Evolutionary conservation across 352 stramenopile genomes (phyloP), one percentile per base, ranked within the genome.

Genomic region (Phytopythium vexans): DNA sequence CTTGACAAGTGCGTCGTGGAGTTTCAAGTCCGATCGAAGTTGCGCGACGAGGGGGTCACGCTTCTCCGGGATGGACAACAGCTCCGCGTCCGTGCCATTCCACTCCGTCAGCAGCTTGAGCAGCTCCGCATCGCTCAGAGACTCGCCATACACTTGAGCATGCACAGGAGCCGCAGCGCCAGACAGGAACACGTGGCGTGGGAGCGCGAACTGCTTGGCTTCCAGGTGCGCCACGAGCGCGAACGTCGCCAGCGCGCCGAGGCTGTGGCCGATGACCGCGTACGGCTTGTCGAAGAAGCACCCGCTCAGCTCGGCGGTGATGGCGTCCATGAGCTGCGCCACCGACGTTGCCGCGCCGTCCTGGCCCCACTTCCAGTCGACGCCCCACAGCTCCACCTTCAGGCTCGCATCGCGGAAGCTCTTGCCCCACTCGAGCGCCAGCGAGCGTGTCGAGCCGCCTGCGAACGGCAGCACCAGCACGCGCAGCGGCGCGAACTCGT

Each of bases 281-380:
- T 84, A 91, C 0, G 70, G 77, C 58, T 91, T 91, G 58, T 84
- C 76, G 50, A 91, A 89, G 63, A 91, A 91, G 39, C 68, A 66
- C 45, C 56, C 58, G 49, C 49, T 62, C 15, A 89, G 62, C 52
- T 72, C 47, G 45, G 58, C 54, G 45, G 69, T 70, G 41, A 85
- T 64, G 10, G 64, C 70, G 9, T 67, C 66, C 41, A 72, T 48
- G 14, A 80, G 52, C 54, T 68, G 68, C 16, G 65, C 56, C 37
- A 55, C 49, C 41, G 53, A 41, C 10, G 48, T 37, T 41, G 44
- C 34, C 27, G 47, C 35, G 10, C 34, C 46, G 33, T 74, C 56
- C 31, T 52, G 37, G 39, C 41, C 15, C 68, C 72, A 80, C 35
- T 46, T 57, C 75, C 77, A 91, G 68, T 91, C 77, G 32, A 89